Evolutionary conservation across 2,329 filamentous ascomycete species (phyloP), one percentile per base, ranked within the genome.

Genomic region (Ascochyta koolunga): DNA sequence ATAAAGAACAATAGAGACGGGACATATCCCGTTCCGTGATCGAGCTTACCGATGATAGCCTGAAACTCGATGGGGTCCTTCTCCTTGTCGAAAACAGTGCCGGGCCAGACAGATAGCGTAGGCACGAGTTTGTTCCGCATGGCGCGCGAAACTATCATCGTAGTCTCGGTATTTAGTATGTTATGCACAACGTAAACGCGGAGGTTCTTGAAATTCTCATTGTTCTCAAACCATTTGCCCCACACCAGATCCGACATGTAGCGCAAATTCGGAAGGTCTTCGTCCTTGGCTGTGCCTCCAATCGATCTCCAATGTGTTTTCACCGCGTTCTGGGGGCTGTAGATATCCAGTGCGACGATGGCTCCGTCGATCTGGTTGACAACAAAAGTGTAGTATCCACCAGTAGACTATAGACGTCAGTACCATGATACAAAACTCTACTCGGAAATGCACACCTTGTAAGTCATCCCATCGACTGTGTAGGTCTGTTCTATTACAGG

Each of bases 161-260:
- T 33, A 2, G 66, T 68, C 0, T 59, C 50, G 0, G 51, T 36
- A 15, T 69, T 67, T 13, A 59, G 25, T 13, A 68, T 33, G 2
- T 55, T 37, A 6, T 61, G 16, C 7, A 54, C 59, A 19, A 35
- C 56, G 21, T 67, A 67, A 16, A 61, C 42, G 4, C 50, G 54
- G 9, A 67, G 49, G 9, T 62, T 66, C n/a, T 48, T 59, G 31
- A 68, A 5, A 22, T 67, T 40, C 0, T 36, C 27, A 16, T 67
- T 65, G 2, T 56, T 49, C 1, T 52, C 50, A 15, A 41, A n/a
- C 62, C 66, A 69, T 31, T 56, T 61, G 3, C 42, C 56, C 67
- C 66, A 70, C 27, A 65, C 54, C 19, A 69, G 27, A 10, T 70
- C 67, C 1, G 67, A 64, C 10, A 37, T 29, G 13, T 36, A 42